Percentiles rank a stretch among this genome's conserved stretches.
These are phyloP conservation scores for Leccinum boreale DNA, from an alignment of 768 basidiomycete species.

Conservation along the genomic window DNA sequence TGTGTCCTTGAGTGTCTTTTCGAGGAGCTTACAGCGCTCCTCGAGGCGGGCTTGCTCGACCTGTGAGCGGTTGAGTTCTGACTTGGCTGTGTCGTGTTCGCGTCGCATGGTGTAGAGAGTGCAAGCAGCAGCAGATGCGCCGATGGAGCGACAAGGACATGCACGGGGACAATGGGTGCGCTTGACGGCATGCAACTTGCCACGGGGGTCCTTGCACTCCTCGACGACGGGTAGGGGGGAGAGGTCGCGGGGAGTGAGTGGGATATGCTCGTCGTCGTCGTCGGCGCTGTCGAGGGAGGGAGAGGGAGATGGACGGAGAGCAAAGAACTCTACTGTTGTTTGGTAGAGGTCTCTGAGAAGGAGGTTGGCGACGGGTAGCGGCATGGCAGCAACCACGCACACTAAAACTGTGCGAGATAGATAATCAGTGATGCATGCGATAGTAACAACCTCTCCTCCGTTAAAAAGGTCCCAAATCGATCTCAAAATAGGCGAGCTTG, in stretches of 20 bases:
- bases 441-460: neutral
- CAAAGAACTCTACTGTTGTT: slow-evolving; percentile 58
- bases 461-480: too few species aligned
- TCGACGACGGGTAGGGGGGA: slow-evolving; percentile 40
- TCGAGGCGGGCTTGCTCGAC: slow-evolving; percentile 53
- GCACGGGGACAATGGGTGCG: slow-evolving; percentile 31
- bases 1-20: slow-evolving; percentile 62
- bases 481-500: slow-evolving; percentile 13
- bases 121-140: slow-evolving; percentile 42
- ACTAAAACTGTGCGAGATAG: slow-evolving; percentile 22
- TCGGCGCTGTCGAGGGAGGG: slow-evolving; percentile 29
- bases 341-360: slow-evolving; percentile 49
- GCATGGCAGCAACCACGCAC: slow-evolving; percentile 16
- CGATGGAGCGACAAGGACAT: slow-evolving; percentile 31
- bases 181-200: slow-evolving; percentile 38
- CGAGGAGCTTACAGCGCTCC: slow-evolving; percentile 61
- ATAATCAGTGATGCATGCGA: slow-evolving; percentile 36
- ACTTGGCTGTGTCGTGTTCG: slow-evolving; percentile 54
- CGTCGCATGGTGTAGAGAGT: slow-evolving; percentile 43
- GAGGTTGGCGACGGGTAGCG: slow-evolving; percentile 46
- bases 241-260: slow-evolving; percentile 29
- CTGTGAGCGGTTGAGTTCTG: slow-evolving; percentile 52
- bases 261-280: slow-evolving; percentile 25
- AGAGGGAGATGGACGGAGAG: slow-evolving; percentile 30
- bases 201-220: slow-evolving; percentile 33